phyloP scores from a whole-genome alignment of 345 rosid species.

The Mallotus nudiflorus region DNA sequence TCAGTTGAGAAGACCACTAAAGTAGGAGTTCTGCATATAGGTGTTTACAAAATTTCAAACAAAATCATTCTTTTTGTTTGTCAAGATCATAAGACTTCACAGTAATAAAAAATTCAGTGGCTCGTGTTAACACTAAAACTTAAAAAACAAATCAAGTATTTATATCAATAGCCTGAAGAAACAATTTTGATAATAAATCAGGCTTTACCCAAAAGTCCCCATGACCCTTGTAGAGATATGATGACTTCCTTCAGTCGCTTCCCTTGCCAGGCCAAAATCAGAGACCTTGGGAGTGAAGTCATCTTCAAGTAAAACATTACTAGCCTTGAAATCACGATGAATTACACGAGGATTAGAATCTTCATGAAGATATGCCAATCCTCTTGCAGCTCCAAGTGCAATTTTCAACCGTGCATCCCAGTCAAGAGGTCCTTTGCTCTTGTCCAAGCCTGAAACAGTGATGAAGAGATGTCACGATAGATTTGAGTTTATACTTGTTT shows the following conservation, averaged over 20 bases:
- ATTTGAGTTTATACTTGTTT: neutral
- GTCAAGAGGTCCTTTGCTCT: constrained; percentile 73
- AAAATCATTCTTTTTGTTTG: neutral
- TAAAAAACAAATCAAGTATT: neutral
- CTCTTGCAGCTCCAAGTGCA: constrained; percentile 99
- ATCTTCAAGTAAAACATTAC: constrained; percentile 81
- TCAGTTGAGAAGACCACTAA: too few species aligned
- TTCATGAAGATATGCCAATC: constrained; percentile 98
- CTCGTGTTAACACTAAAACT: neutral
- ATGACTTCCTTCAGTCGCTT: constrained; percentile 98
- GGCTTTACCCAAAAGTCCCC: constrained; percentile 96
- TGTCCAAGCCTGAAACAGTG: constrained; percentile 53
- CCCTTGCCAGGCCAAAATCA: constrained; percentile 98
- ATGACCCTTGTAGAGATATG: constrained; percentile 96
- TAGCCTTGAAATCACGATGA: constrained; percentile 97
- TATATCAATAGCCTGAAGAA: neutral
- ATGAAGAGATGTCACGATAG: constrained; percentile 5
- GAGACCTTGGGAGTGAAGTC: constrained; percentile 98
- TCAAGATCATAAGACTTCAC: neutral
- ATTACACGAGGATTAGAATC: constrained; percentile 98
- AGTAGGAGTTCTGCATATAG: neutral
- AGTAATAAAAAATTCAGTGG: neutral
- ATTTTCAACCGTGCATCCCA: constrained; percentile 97
- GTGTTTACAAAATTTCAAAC: neutral
- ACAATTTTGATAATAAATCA: neutral